Evolutionary conservation across 441 rosid genomes (phyloP).

Genomic region (Omphalea diandra): DNA sequence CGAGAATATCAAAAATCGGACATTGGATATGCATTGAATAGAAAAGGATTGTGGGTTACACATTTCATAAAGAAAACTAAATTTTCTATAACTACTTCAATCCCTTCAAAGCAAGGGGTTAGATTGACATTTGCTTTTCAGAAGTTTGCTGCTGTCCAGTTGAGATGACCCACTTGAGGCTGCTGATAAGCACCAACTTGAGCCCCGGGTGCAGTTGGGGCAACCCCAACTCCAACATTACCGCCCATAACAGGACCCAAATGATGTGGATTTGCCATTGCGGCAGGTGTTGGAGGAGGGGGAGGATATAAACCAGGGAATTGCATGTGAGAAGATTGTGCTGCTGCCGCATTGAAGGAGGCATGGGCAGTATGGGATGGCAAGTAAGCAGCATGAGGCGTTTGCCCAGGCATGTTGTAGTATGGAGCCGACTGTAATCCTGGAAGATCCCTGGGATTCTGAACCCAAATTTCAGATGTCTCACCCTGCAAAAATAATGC

Average conservation of each 20-base stretch:
- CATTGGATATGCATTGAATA: slow-evolving; percentile 47
- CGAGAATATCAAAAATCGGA: slow-evolving; percentile 21
- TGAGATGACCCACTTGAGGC: slow-evolving; percentile 87
- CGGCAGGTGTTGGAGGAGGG: slow-evolving; percentile 58
- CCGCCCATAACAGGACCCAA: slow-evolving; percentile 77
- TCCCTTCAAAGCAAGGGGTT: slow-evolving; percentile 52
- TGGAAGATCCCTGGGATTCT: slow-evolving; percentile 71
- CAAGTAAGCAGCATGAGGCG: slow-evolving; percentile 77
- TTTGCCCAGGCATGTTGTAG: slow-evolving; percentile 80
- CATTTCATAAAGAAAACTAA: slow-evolving; percentile 45
- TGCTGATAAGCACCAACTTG: slow-evolving; percentile 90
- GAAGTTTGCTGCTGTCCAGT: slow-evolving; percentile 83
- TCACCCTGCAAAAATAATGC: slow-evolving; percentile 52
- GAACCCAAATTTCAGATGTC: slow-evolving; percentile 91
- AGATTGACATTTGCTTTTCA: slow-evolving; percentile 48
- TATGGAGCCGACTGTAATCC: slow-evolving; percentile 68
- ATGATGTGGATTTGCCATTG: slow-evolving; percentile 73
- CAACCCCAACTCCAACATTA: slow-evolving; percentile 74
- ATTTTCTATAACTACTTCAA: slow-evolving; percentile 53
- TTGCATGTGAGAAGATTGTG: slow-evolving; percentile 94
- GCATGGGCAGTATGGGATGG: slow-evolving; percentile 79
- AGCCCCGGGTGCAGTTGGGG: slow-evolving; percentile 65
- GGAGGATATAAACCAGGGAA: slow-evolving; percentile 80
- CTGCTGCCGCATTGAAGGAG: slow-evolving; percentile 69
- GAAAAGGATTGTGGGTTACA: slow-evolving; percentile 39